Base-by-base conservation (phyloP, 306 rosid genomes). In the Arachis hypogaea region DNA sequence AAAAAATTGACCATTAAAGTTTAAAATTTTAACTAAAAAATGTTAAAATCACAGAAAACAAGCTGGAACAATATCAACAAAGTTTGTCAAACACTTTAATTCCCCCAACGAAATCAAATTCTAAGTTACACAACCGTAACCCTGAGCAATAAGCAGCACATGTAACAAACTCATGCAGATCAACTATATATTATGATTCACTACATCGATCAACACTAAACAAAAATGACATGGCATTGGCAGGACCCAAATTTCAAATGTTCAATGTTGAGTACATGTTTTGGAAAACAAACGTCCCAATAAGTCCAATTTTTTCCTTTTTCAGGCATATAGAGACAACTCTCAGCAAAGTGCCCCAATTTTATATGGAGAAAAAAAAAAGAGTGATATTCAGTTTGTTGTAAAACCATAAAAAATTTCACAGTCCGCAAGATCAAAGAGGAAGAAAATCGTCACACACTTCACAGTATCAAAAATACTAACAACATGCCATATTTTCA, bases 311-410 rank as follows among this genome's bases (percentile, higher is more conserved):
- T 11, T 42, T 38, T 60, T 16, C 28, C 5, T 0, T 22, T 16
- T 64, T 5, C 60, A 41, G 30, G 38, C 63, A 46, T n/a, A 69
- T 22, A 2, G 22, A 58, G 52, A 54, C 52, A 18, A 18, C 49
- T 4, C 54, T 59, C 60, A 11, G 54, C 11, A 22, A 40, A 43
- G 8, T 7, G 9, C 71, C 3, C 51, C 51, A 10, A 1, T 33
- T 33, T 33, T 33, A 2, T 22, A 22, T 22, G 28, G 28, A 45
- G 58, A 52, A 6, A 11, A 10, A 7, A n/a, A 16, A 9, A 63
- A 52, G 68, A 52, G 68, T 33, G 30, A 72, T 47, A 8, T 29
- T 46, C 14, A 16, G 22, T 46, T 68, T 46, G 62, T 28, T 28
- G 16, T 9, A 67, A 59, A 68, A 7, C 22, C 28, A 4, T 6